phyloP scores from a whole-genome alignment of 768 basidiomycete species.

The Termitomyces bulborhizus region DNA sequence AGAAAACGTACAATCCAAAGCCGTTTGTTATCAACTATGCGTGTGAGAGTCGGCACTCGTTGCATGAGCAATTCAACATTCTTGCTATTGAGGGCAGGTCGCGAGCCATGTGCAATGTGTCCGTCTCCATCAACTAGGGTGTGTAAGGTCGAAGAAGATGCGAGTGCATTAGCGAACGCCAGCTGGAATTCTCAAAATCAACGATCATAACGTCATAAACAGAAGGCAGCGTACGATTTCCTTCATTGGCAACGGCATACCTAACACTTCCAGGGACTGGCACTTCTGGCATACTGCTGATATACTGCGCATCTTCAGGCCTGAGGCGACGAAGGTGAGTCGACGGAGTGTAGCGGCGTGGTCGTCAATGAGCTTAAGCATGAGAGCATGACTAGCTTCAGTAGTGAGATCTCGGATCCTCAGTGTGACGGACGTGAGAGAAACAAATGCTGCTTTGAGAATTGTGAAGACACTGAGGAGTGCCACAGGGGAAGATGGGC shows the following conservation, averaged over 20 bases:
- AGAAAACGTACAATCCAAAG: slow-evolving; percentile 47
- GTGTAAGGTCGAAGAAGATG: slow-evolving; percentile 29
- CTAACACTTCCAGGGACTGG: slow-evolving; percentile 40
- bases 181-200: slow-evolving; percentile 13
- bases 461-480: slow-evolving; percentile 24
- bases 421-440: slow-evolving; percentile 33
- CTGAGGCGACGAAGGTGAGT: slow-evolving; percentile 43
- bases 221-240: slow-evolving; percentile 33
- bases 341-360: slow-evolving; percentile 36
- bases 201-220: not conserved
- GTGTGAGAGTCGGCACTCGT: slow-evolving; percentile 31
- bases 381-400: slow-evolving; percentile 29
- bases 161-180: slow-evolving; percentile 29
- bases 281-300: slow-evolving; percentile 36
- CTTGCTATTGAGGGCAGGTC: slow-evolving; percentile 29
- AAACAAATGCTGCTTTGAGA: slow-evolving; percentile 25
- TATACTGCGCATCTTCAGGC: slow-evolving; percentile 32
- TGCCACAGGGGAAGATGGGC: slow-evolving; percentile 21
- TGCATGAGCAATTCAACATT: slow-evolving; percentile 36
- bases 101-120: slow-evolving; percentile 35
- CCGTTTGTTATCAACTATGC: slow-evolving; percentile 42
- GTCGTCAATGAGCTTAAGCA: slow-evolving; percentile 34
- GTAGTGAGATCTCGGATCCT: slow-evolving; percentile 33
- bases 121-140: slow-evolving; percentile 39
- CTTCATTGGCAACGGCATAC: slow-evolving; percentile 43